Percentiles rank a stretch among this genome's conserved stretches.
Conservation (phyloP, 176 grass and related monocot genomes). For the Oryza glaberrima region DNA sequence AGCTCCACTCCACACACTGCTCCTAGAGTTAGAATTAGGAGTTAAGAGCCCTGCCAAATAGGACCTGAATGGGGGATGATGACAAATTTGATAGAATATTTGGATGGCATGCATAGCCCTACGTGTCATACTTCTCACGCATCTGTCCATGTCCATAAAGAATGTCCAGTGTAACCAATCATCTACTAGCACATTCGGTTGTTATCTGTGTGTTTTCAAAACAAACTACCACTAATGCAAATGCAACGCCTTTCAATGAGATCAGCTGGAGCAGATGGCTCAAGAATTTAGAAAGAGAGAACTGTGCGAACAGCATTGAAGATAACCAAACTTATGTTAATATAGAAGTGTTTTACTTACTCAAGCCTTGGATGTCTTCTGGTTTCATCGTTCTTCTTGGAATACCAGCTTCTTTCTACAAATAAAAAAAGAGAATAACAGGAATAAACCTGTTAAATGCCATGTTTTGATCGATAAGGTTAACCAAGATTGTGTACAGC, state of each 20-base stretch:
- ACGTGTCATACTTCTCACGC: not conserved
- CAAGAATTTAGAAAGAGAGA: slow-evolving; percentile 25
- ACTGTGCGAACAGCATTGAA: not conserved
- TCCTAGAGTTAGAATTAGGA: no score
- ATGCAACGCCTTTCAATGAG: not conserved
- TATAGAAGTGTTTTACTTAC: slow-evolving; percentile 65
- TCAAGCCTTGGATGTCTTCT: slow-evolving; percentile 91
- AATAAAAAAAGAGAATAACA: slow-evolving; percentile 46
- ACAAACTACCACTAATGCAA: not conserved
- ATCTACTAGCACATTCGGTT: not conserved
- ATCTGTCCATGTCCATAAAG: not conserved
- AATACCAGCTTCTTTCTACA: slow-evolving; percentile 91
- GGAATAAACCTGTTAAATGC: slow-evolving; percentile 23
- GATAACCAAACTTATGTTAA: not conserved
- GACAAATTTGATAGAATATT: not conserved
- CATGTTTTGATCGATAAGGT: not conserved
- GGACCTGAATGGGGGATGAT: not conserved
- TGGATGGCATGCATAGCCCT: not conserved
- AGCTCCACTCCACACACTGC: no score
- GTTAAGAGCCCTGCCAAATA: no score
- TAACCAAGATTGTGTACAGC: slow-evolving; percentile 1
- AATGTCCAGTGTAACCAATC: not conserved
- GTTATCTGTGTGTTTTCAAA: slow-evolving; percentile 1
- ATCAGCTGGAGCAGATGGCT: slow-evolving; percentile 15
- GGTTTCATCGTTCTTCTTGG: slow-evolving; percentile 83